Base-by-base conservation (phyloP, 495 filamentous ascomycete species). In the Talaromyces liani region DNA sequence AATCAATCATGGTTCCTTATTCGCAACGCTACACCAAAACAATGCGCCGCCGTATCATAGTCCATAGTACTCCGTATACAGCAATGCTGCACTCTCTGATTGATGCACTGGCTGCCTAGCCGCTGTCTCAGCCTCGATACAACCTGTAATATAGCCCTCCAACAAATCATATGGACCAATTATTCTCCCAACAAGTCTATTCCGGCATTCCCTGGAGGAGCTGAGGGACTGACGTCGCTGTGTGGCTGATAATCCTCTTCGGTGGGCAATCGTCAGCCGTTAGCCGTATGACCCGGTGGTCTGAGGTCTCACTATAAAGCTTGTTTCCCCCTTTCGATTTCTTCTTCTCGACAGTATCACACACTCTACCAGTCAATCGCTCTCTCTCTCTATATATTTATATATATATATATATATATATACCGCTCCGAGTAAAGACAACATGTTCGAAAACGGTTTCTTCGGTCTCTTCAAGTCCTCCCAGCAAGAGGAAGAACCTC, bases 401-500 rank as follows among this genome's bases (percentile, higher is more conserved):
- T 29, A 3, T 29, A 29, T 29, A 3, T 29, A 29, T 29, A 3
- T 29, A 29, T 29, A 4, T 29, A 31, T 31, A 31, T 31, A 31
- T 31, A 31, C 6, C 29, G 7, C 29, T n/a, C n/a, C n/a, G n/a
- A n/a, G n/a, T 31, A 41, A 45, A 14, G 9, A 41, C 58, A 41
- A 77, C 65, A 78, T 79, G 77, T 77, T 75, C 70, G 62, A 65
- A 67, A 70, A 70, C 62, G 62, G 62, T 20, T 58, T 64, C 24
- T 68, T 73, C 62, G 70, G 65, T 54, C 72, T 68, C 66, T 73
- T 78, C 72, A 72, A 74, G 63, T 75, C 73, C 63, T 70, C 70
- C 58, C 73, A 78, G 67, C 64, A 73, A 64, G 65, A 76, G 31
- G 39, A 63, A 53, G 18, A 68, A 36, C 60, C 36, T 33, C 45